Evolutionary conservation across 768 basidiomycete genomes (phyloP).

Genomic region (Leccinum truebloodii): DNA sequence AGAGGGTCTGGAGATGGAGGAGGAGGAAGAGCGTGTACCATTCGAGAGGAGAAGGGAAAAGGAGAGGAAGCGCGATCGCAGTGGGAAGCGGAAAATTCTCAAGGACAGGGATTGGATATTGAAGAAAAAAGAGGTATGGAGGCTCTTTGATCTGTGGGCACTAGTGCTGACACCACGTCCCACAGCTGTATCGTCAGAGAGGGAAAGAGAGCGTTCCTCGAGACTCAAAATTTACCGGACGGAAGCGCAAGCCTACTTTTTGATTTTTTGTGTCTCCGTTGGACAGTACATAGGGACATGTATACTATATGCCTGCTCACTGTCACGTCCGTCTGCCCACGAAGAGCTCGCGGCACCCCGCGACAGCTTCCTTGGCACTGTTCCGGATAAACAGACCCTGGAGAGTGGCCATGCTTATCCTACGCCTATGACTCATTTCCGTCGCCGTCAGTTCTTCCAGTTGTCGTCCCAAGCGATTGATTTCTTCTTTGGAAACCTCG

Average conservation of each 20-base stretch:
- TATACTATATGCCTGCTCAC: slow-evolving; percentile 12
- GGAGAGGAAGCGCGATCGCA: slow-evolving; percentile 54
- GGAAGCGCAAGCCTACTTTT: slow-evolving; percentile 80
- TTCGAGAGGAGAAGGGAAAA: slow-evolving; percentile 82
- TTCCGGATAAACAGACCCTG: slow-evolving; percentile 94
- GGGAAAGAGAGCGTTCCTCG: slow-evolving; percentile 84
- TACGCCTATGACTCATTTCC: slow-evolving; percentile 51
- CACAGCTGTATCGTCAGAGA: slow-evolving; percentile 76
- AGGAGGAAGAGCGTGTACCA: slow-evolving; percentile 48
- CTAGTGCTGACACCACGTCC: slow-evolving; percentile 2
- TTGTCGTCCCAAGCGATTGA: slow-evolving; percentile 48
- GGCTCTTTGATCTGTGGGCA: slow-evolving; percentile 18
- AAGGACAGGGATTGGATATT: slow-evolving; percentile 92
- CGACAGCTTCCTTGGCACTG: slow-evolving; percentile 55
- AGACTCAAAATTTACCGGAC: slow-evolving; percentile 90
- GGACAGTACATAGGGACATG: slow-evolving; percentile 4
- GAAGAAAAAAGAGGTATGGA: slow-evolving; percentile 90
- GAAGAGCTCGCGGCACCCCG: slow-evolving; percentile 47
- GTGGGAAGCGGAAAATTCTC: slow-evolving; percentile 66
- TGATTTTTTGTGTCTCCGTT: slow-evolving; percentile 36
- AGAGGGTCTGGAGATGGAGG: slow-evolving; percentile 72
- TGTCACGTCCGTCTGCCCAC: slow-evolving; percentile 31
- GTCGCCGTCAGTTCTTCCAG: slow-evolving; percentile 55
- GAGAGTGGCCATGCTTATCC: slow-evolving; percentile 93
- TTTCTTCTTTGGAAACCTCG: slow-evolving; percentile 34